Evolutionary conservation across 2,329 filamentous ascomycete genomes (phyloP), one percentile per base, ranked within the genome.

Genomic region (Claviceps africana): DNA sequence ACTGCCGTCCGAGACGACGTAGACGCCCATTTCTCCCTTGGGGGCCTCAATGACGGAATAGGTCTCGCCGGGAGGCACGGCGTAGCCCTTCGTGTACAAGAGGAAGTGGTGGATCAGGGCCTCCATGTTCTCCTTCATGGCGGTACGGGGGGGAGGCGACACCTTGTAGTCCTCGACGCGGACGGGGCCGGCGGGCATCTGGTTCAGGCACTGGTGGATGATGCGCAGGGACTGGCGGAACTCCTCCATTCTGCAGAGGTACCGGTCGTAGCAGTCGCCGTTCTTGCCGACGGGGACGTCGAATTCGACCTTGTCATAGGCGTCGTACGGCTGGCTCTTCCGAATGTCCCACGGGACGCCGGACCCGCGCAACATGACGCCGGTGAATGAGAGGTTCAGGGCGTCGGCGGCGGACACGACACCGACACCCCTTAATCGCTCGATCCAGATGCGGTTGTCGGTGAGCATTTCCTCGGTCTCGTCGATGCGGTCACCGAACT

Each of bases 51-150:
- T 98, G 56, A 86, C 91, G 47, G 85, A 90, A 77, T 98, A 98
- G 6, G 93, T 98, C 77, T 98, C 93, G 57, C 93, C 94, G 8
- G 94, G 93, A 44, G 93, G 93, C 4, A 98, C 93, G 45, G 88
- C 81, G 72, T 98, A 98, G 54, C 93, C 93, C 80, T 98, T 98
- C 70, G 90, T 97, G 77, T 91, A 98, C 51, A 98, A 83, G 59
- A 98, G 74, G 79, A 98, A 98, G 77, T 98, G 93, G 75, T 98
- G 93, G 67, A 98, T 98, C 44, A 98, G 81, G 40, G 93, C 90
- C 75, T 98, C 93, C 94, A 98, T 98, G 77, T 98, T 98, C 81
- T 98, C 93, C 81, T 98, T 98, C 93, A 98, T 98, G 64, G 93
- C 93, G 45, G 88, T 78, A 65, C 93, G 84, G n/a, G 93, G 94